Conservation (phyloP, 2,329 filamentous ascomycete genomes). For the Epichloe gansuensis region DNA sequence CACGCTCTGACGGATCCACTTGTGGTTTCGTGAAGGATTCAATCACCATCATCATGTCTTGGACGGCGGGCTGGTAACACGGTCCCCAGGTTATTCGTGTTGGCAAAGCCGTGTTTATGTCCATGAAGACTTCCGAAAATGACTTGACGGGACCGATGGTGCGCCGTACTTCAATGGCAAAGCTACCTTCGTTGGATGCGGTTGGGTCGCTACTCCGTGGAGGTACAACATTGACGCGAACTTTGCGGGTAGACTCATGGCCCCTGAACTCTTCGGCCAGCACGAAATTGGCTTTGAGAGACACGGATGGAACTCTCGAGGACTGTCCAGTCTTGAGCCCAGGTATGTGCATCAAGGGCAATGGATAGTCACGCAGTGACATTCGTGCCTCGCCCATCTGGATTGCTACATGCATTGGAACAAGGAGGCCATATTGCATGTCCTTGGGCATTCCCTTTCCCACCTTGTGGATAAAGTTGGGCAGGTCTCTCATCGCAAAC, state of each 20-base stretch:
- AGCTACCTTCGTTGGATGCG: conserved; percentile 47
- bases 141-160: conserved; percentile 94
- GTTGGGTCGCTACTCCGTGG: conserved; percentile 45
- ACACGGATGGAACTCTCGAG: conserved; percentile 66
- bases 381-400: conserved; percentile 83
- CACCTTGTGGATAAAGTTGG: conserved; percentile 73
- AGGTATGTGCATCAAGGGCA: conserved; percentile 85
- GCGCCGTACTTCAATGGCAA: conserved; percentile 74
- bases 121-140: conserved; percentile 82
- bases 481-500: conserved; percentile 71
- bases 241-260: conserved; percentile 64
- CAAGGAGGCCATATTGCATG: conserved; percentile 78
- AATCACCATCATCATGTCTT: conserved; percentile 99
- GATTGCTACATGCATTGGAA: conserved; percentile 82
- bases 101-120: conserved; percentile 85
- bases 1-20: conserved; percentile 81
- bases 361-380: conserved; percentile 83
- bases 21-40: conserved; percentile 96
- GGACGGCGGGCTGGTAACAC: conserved; percentile 93
- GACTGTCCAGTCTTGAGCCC: conserved; percentile 70
- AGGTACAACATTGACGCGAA: conserved; percentile 75
- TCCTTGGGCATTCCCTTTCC: conserved; percentile 95
- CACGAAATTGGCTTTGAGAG: conserved; percentile 81
- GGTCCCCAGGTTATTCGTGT: conserved; percentile 95
- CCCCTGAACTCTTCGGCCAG: conserved; percentile 89